These are phyloP conservation scores for Aureobasidium sp. DNA, from an alignment of 2,329 filamentous ascomycete genomes.

Conservation along the genomic window DNA sequence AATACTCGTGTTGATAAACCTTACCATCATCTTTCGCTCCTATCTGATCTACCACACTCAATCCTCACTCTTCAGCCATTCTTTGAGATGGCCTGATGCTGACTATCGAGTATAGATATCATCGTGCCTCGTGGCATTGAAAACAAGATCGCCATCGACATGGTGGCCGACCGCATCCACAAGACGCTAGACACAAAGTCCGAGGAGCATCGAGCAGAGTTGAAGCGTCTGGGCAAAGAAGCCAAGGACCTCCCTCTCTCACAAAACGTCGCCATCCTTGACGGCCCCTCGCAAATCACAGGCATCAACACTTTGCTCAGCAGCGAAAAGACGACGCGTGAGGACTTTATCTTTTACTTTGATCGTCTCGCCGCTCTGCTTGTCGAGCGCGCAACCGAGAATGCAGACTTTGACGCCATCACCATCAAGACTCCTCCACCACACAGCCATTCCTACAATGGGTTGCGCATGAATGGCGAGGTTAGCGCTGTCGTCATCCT, in stretches of 20 bases:
- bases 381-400: slow-evolving; percentile 71
- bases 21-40: slow-evolving; percentile 28
- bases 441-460: slow-evolving; percentile 56
- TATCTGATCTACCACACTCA: slow-evolving; percentile 24
- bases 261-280: slow-evolving; percentile 62
- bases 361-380: slow-evolving; percentile 79
- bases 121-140: slow-evolving; percentile 93
- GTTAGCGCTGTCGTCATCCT: slow-evolving; percentile 80
- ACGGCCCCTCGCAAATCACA: slow-evolving; percentile 68
- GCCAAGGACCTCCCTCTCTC: slow-evolving; percentile 66
- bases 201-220: slow-evolving; percentile 66
- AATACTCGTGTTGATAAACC: slow-evolving; percentile 30
- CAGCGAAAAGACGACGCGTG: slow-evolving; percentile 65
- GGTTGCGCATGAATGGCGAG: slow-evolving; percentile 61
- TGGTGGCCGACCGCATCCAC: slow-evolving; percentile 91
- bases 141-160: slow-evolving; percentile 81
- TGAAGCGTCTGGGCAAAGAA: slow-evolving; percentile 66
- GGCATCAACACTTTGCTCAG: slow-evolving; percentile 90
- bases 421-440: slow-evolving; percentile 67
- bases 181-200: slow-evolving; percentile 83
- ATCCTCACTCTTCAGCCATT: neutral
- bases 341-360: slow-evolving; percentile 97
- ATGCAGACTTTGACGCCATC: slow-evolving; percentile 53
- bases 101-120: slow-evolving; percentile 51
- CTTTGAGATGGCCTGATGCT: slow-evolving; percentile 6